Evolutionary conservation across 2,329 filamentous ascomycete species (phyloP).

Genomic region (Exophiala sp.): DNA sequence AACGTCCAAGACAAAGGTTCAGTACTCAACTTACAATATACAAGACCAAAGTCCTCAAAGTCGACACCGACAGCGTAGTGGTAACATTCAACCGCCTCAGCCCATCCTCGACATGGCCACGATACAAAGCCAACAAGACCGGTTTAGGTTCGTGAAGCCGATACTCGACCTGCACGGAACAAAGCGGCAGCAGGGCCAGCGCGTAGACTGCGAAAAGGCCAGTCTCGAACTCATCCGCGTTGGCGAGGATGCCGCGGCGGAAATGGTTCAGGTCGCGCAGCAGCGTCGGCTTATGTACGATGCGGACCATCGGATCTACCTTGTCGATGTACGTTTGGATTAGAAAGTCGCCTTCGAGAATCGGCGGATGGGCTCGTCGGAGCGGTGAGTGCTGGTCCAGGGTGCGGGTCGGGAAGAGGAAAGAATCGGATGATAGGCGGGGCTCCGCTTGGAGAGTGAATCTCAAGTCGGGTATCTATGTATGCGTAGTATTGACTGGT

Average conservation of each 20-base stretch:
- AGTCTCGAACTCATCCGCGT: conserved; percentile 1
- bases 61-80: conserved; percentile 8
- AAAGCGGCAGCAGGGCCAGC: conserved; percentile 6
- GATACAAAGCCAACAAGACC: conserved; percentile 4
- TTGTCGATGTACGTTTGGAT: conserved; percentile 11
- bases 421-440: neutral
- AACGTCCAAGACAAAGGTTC: too few relatives aligned
- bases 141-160: conserved; percentile 9
- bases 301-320: conserved; percentile 10
- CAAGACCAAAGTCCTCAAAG: conserved; percentile 8
- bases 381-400: neutral
- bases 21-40: conserved; percentile 10
- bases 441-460: conserved; percentile 9
- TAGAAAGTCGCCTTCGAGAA: conserved; percentile 7
- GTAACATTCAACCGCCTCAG: conserved; percentile 10
- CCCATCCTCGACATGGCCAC: conserved; percentile 4
- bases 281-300: conserved; percentile 13
- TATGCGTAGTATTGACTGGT: too few relatives aligned
- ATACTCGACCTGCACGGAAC: conserved; percentile 4
- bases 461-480: conserved; percentile 9
- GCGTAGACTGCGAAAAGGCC: conserved; percentile 8
- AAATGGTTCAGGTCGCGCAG: conserved; percentile 12
- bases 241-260: conserved; percentile 2
- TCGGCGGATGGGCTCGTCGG: conserved; percentile 1
- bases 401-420: neutral